These are phyloP conservation scores for Botrytis fabae DNA, from an alignment of 2,329 filamentous ascomycete genomes.

Conservation along the genomic window DNA sequence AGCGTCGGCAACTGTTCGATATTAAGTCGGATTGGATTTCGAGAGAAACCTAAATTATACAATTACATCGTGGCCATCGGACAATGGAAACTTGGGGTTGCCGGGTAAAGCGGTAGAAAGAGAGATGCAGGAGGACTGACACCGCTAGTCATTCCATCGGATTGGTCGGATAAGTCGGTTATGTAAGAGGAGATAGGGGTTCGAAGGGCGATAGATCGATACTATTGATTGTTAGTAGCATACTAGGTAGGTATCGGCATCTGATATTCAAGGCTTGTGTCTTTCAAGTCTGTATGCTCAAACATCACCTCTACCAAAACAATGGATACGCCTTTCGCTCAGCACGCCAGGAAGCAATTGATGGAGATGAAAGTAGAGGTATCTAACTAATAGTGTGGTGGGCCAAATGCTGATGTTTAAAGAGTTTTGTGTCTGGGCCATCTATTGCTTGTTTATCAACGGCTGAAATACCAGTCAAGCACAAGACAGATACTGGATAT, in stretches of 20 bases:
- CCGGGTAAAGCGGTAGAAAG: neutral
- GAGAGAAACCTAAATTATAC: neutral
- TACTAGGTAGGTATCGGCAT: neutral
- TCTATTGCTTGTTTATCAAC: neutral
- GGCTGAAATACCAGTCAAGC: neutral
- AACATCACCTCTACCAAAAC: neutral
- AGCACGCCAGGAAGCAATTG: neutral
- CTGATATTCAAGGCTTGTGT: neutral
- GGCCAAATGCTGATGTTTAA: neutral
- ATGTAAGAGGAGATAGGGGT: neutral
- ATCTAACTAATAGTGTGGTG: neutral
- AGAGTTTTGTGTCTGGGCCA: neutral
- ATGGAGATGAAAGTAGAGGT: neutral
- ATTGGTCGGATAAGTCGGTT: neutral
- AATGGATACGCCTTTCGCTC: neutral
- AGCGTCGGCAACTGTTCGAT: slow-evolving; percentile 7
- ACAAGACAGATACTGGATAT: neutral
- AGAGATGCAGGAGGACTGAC: neutral
- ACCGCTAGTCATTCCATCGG: neutral
- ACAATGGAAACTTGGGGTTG: neutral
- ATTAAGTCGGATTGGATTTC: neutral
- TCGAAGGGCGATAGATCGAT: too few species aligned
- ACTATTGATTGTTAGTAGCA: neutral
- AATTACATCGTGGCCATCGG: neutral
- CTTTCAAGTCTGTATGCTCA: neutral